Conservation (phyloP, 2,329 filamentous ascomycete genomes). For the Fusarium drepaniforme region DNA sequence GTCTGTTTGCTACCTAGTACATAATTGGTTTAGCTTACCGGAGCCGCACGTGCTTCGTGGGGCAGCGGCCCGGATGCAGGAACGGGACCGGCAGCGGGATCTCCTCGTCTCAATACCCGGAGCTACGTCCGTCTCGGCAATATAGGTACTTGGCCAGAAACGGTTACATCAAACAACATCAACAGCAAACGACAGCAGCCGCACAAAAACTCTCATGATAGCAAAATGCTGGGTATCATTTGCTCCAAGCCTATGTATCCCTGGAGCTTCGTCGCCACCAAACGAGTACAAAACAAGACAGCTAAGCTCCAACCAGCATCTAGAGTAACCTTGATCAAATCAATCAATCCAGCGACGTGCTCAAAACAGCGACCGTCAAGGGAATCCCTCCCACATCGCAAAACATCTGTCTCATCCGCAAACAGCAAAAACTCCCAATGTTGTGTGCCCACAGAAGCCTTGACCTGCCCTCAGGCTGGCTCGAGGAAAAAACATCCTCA, state of each 20-base stretch:
- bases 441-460: slow-evolving; percentile 12
- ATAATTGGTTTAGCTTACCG: slow-evolving; percentile 1
- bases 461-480: slow-evolving; percentile 9
- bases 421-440: slow-evolving; percentile 24
- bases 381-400: slow-evolving; percentile 26
- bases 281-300: slow-evolving; percentile 14
- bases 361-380: slow-evolving; percentile 23
- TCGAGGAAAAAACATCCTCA: slow-evolving; percentile 20
- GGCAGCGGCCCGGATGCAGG: slow-evolving; percentile 38
- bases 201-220: neutral
- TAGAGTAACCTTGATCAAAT: slow-evolving; percentile 6
- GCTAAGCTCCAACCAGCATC: slow-evolving; percentile 3
- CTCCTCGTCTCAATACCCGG: slow-evolving; percentile 1
- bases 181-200: neutral
- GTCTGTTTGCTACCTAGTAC: slow-evolving; percentile 28
- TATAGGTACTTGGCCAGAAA: neutral
- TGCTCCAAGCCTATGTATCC: slow-evolving; percentile 35
- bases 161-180: neutral
- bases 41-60: slow-evolving; percentile 32
- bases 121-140: neutral
- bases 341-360: slow-evolving; percentile 12
- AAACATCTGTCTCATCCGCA: slow-evolving; percentile 20
- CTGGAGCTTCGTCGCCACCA: slow-evolving; percentile 30
- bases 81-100: slow-evolving; percentile 21
- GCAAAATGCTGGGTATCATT: slow-evolving; percentile 47